Evolutionary conservation across 192 early-diverging fungal species (phyloP), one percentile per base, ranked within the genome.

Genomic region (Backusella mclennaniae): DNA sequence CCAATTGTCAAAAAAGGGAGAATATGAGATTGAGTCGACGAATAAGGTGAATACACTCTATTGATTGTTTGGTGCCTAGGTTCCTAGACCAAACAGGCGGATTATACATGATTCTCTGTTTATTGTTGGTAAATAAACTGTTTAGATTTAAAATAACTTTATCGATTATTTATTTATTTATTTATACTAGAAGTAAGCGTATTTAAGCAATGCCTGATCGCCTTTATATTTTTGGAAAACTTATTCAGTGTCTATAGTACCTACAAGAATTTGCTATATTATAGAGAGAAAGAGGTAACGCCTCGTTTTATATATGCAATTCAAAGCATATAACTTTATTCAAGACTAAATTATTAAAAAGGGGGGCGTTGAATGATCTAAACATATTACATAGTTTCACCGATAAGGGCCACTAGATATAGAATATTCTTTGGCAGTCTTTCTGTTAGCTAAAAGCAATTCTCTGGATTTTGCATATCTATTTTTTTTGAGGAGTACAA

Each of bases 391-490:
- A 59, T 21, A 26, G 53, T 23, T 23, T 23, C 23, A 59, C 21
- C 21, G 23, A 63, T 63, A 29, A 63, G 26, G 56, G 4, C 26
- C 12, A 29, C 23, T 63, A 63, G 9, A 9, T 8, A 29, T 63
- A 63, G 23, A 63, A 63, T 63, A 63, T 63, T 26, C 11, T 63
- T 12, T 26, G 9, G 9, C 0, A 12, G 12, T 63, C 56, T 29
- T 63, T 11, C 12, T 23, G 21, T 63, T 63, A 63, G 56, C 14
- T 29, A 11, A 63, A 63, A 14, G 21, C 12, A 63, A 63, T 63
- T 63, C 56, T 63, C 56, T 63, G 56, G 56, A 63, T 63, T 63
- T 29, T 63, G 56, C 56, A 63, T 63, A 29, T 53, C 21, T 53
- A 6, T n/a, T 21, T 44, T 44, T 49, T 49, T 19, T 49, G 19